Conservation (phyloP, 1,284 basidiomycete genomes). For the Farysia itapuensis region DNA sequence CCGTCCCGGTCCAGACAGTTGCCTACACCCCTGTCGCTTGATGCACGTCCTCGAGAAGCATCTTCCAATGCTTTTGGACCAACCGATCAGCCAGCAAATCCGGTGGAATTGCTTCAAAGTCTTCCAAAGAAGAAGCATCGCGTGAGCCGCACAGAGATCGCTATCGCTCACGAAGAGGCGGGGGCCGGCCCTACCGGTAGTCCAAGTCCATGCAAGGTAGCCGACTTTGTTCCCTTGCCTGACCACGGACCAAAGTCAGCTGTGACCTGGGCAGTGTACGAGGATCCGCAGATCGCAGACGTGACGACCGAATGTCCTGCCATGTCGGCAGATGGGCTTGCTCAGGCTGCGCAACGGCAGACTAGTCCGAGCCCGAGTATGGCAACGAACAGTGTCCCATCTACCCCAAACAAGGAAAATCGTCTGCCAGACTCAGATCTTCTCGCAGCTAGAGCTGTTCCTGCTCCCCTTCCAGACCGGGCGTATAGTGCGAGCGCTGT, state of each 20-base stretch:
- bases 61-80: no score
- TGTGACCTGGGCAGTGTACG: constrained; percentile 15
- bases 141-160: constrained; percentile 24
- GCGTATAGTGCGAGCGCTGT: constrained; percentile 18
- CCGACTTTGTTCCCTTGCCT: constrained; percentile 15
- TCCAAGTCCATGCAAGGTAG: constrained; percentile 28
- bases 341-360: no score
- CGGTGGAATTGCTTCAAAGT: constrained; percentile 12
- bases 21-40: neutral
- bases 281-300: constrained; percentile 2
- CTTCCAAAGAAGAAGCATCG: constrained; percentile 37
- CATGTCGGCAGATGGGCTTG: constrained; percentile 25
- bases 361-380: constrained; percentile 1
- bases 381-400: constrained; percentile 1
- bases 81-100: no score
- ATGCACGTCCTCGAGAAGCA: constrained; percentile 4
- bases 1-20: neutral
- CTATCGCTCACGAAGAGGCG: constrained; percentile 38
- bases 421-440: constrained; percentile 10
- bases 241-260: constrained; percentile 2
- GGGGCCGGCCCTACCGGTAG: constrained; percentile 30
- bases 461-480: constrained; percentile 16
- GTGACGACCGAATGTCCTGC: constrained; percentile 10
- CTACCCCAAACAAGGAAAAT: constrained; percentile 35
- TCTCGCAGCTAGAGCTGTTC: constrained; percentile 11